A percentile compares a stretch with the other conserved stretches of the same genome.
Conservation (phyloP, 1,284 basidiomycete genomes). For the Tylopilus sp. region DNA sequence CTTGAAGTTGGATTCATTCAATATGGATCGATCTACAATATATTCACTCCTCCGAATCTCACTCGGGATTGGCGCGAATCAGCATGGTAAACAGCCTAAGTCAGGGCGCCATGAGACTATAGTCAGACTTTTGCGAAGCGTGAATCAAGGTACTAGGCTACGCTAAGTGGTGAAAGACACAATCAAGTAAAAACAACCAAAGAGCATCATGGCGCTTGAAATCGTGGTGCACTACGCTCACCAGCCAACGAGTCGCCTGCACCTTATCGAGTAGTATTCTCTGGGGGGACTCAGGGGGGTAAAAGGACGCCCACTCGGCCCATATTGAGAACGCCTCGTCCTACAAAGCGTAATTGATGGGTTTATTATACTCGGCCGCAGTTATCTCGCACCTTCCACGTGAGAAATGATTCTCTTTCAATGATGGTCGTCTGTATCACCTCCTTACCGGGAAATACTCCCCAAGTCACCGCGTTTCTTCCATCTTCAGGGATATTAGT, state of each 20-base stretch:
- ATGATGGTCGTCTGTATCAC: conserved; percentile 97
- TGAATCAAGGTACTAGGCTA: not conserved
- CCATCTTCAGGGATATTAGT: conserved; percentile 79
- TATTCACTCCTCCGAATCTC: no score
- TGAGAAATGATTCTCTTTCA: conserved; percentile 84
- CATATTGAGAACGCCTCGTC: conserved; percentile 97
- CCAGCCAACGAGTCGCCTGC: conserved; percentile 77
- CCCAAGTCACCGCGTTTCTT: conserved; percentile 98
- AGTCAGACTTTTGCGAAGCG: not conserved
- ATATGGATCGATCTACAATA: no score
- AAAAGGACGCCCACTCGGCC: conserved; percentile 90
- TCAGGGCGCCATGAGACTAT: not conserved
- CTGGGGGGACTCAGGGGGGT: conserved; percentile 71
- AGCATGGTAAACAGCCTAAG: no score
- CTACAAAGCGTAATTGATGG: conserved; percentile 38
- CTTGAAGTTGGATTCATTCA: no score
- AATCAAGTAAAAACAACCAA: conserved; percentile 76
- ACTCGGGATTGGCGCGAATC: no score
- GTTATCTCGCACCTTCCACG: conserved; percentile 72
- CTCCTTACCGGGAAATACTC: conserved; percentile 95
- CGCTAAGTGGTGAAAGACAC: not conserved
- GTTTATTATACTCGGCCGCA: not conserved
- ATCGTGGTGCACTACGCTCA: conserved; percentile 93
- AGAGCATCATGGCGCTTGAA: conserved; percentile 79
- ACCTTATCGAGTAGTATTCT: conserved; percentile 71